Evolutionary conservation across 306 rosid species (phyloP), one percentile per base, ranked within the genome.

Genomic region (Citrullus mucosospermus): DNA sequence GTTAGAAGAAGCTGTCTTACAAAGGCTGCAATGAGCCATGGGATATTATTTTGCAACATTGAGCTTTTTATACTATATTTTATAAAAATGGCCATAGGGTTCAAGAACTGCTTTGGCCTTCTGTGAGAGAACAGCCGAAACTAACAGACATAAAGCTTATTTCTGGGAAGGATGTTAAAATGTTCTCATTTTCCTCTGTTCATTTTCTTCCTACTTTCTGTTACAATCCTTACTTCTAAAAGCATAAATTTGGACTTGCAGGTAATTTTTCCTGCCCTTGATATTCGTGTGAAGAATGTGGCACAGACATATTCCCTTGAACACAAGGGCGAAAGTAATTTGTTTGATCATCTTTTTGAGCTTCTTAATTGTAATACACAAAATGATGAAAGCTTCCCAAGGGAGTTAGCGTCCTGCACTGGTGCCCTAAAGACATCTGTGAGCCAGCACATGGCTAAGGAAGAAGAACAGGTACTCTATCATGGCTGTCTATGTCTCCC

Each of bases 401-500:
- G 96, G 88, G 97, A 96, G 88, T 87, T 96, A 80, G 97, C 99
- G 36, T 96, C 99, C 65, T 91, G 97, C 87, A 89, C 98, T 0
- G 96, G 96, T 81, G 99, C 97, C 56, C 84, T 96, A 76, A 92
- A 87, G 71, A 96, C 98, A 28, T 91, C 99, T 50, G 83, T 96
- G 82, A 91, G 92, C 91, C 99, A 96, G 82, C 99, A 96, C 91
- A 86, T 96, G 99, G 97, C 97, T 18, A 96, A 96, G 88, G 99
- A 96, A 89, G 98, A 96, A 90, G 93, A 91, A 86, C 99, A 96
- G 98, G 99, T 96, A 87, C 78, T 63, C 18, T 8, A 32, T 78
- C 74, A 78, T 39, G 14, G 57, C 17, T 5, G 81, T 9, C 46
- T 34, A 15, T 48, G 61, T 44, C 38, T 72, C 60, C 60, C 60